Evolutionary conservation across 768 basidiomycete species (phyloP), one percentile per base, ranked within the genome.

Genomic region (Favolaschia claudopus): DNA sequence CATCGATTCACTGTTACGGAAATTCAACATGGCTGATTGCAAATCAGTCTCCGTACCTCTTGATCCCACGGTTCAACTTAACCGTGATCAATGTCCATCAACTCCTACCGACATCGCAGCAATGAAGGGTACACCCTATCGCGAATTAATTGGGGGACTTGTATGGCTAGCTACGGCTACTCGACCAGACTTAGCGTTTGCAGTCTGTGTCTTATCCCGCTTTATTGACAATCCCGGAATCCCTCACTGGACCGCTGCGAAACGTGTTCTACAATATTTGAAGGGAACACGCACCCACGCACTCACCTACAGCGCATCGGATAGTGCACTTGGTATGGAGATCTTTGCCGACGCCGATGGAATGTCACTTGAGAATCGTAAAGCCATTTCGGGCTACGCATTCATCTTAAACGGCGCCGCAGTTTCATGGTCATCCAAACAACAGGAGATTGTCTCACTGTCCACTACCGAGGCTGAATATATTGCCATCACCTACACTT

Each of bases 361-460:
- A 2, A 59, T 51, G 42, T 45, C 40, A 19, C 7, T 51, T 5
- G 57, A 59, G 20, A 52, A 52, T 20, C 48, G 57, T 14, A 51
- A 46, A 17, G 57, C 57, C 0, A 34, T 59, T 1, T 51, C 57
- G 4, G 57, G 57, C 8, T 59, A 51, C 42, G 57, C 42, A 4
- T 51, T 59, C 42, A 38, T 52, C 7, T 45, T 59, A 27, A 72
- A 71, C 31, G 70, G 70, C 17, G 62, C 42, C 8, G 57, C 57
- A 7, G 50, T 59, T n/a, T 59, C 57, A 22, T 59, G 57, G 57
- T 42, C 46, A 5, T 57, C 75, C 3, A 75, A 74, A 62, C 66
- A 70, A 37, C 78, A 82, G 50, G 60, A 66, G 2, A 66, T 76
- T 24, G 39, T 49, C 27, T 32, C 47, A 10, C 31, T 57, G 2